Evolutionary conservation across 306 rosid species (phyloP).

Genomic region (Cicer pinnatifidum): DNA sequence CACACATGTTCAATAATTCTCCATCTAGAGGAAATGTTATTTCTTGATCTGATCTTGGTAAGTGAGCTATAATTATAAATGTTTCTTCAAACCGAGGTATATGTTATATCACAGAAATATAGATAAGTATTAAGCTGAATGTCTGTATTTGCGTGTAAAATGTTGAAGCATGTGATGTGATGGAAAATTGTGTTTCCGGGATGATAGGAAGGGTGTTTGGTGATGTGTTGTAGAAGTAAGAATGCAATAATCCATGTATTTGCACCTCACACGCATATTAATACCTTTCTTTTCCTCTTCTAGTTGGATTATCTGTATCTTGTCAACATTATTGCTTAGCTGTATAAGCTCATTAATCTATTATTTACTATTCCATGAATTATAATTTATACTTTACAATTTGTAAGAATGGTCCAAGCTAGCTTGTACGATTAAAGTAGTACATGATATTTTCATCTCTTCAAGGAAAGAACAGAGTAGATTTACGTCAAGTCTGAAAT

Average conservation of each 20-base stretch:
- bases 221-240: slow-evolving; percentile 43
- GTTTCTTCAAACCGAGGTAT: slow-evolving; percentile 47
- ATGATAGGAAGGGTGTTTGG: slow-evolving; percentile 40
- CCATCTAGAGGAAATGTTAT: slow-evolving; percentile 51
- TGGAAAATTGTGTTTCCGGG: slow-evolving; percentile 22
- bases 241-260: slow-evolving; percentile 36
- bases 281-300: slow-evolving; percentile 40
- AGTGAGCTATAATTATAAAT: slow-evolving; percentile 53
- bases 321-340: slow-evolving; percentile 45
- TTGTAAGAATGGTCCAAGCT: too few relatives aligned
- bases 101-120: slow-evolving; percentile 46
- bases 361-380: background rate
- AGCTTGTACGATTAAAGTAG: too few relatives aligned
- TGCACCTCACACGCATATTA: slow-evolving; percentile 38
- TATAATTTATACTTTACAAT: background rate
- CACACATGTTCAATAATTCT: slow-evolving; percentile 62
- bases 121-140: slow-evolving; percentile 43
- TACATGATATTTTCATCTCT: background rate
- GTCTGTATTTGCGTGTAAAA: slow-evolving; percentile 50
- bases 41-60: slow-evolving; percentile 69
- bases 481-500: too few relatives aligned
- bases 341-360: slow-evolving; percentile 28
- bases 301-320: slow-evolving; percentile 44
- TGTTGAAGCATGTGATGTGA: slow-evolving; percentile 44
- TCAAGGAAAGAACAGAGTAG: background rate